Base-by-base conservation (phyloP, 768 basidiomycete species). In the Mycena alexandri region DNA sequence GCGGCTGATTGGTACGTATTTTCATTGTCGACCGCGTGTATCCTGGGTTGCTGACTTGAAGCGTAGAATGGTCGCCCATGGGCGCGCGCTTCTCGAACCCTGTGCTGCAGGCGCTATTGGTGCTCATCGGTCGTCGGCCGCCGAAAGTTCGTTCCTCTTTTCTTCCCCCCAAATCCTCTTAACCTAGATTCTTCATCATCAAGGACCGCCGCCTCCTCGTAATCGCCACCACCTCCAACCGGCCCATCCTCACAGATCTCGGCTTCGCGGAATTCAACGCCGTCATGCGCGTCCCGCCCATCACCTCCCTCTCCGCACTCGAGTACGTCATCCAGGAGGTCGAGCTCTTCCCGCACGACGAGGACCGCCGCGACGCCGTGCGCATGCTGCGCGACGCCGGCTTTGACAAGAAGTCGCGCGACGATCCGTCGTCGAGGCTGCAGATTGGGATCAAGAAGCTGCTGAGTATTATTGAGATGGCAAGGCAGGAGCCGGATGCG, bases 31-130 rank as follows among this genome's bases (percentile, higher is more conserved):
- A 10, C 16, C 1, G 50, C 5, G 19, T 21, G 10, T 8, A 36
- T 14, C 60, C 56, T 54, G 8, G 9, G 2, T 19, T 43, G 13
- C 52, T 53, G 11, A 38, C 38, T 57, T 34, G 44, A 51, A 13
- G 29, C 16, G 19, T 41, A 34, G 97, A 99, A 71, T 99, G 95
- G 93, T 96, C 95, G 8, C 95, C 96, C 5, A 91, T 99, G 80
- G 97, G 97, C 3, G 94, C 92, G n/a, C 86, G 96, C 53, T 99
- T 98, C 81, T 98, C 97, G 1, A 99, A 99, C 77, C 84, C 90
- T 10, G 94, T 98, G 6, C 83, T 99, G 24, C 98, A 99, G 78
- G 85, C 96, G 0, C 80, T 99, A 19, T 82, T 98, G 56, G 96
- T 99, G 0, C 83, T 99, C 25, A 89, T 98, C 67, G 89, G 88